Evolutionary conservation across 768 basidiomycete genomes (phyloP).

Genomic region (Glaciozyma martinii): DNA sequence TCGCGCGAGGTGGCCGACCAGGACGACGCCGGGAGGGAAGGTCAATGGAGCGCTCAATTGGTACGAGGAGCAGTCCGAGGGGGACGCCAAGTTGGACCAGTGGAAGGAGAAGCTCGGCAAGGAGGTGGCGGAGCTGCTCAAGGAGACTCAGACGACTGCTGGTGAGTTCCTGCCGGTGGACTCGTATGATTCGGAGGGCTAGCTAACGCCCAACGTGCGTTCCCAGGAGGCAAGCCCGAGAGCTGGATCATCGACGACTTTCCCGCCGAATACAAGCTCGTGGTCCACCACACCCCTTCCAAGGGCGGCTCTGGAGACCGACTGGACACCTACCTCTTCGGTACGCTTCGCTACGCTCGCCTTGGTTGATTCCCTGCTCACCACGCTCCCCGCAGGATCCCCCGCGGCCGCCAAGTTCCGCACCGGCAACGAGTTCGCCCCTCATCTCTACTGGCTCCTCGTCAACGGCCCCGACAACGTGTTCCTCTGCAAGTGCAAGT

Average conservation of each 20-base stretch:
- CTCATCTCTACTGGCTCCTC: constrained; percentile 72
- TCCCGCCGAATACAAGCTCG: constrained; percentile 62
- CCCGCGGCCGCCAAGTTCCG: constrained; percentile 50
- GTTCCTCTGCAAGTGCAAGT: constrained; percentile 30
- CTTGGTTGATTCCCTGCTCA: not conserved
- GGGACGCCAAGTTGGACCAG: constrained; percentile 31
- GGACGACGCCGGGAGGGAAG: not conserved
- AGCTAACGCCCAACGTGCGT: constrained; percentile 1
- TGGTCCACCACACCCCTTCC: constrained; percentile 64
- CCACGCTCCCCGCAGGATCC: constrained; percentile 45
- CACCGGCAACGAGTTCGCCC: constrained; percentile 74
- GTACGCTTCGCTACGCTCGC: constrained; percentile 35
- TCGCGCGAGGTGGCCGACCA: constrained; percentile 8
- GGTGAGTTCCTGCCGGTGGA: constrained; percentile 7
- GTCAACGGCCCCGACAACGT: constrained; percentile 33
- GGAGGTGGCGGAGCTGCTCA: constrained; percentile 45
- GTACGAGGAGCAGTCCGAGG: not conserved
- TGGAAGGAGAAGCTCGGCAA: constrained; percentile 43
- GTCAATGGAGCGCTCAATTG: not conserved
- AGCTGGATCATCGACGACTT: constrained; percentile 56
- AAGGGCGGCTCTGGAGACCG: constrained; percentile 44
- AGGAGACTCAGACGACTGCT: constrained; percentile 5
- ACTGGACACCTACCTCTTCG: constrained; percentile 69
- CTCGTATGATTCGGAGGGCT: not conserved
- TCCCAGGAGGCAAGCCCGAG: constrained; percentile 5